Evolutionary conservation across 805 yeast genomes (phyloP).

Genomic region (Kregervanrija delftensis): DNA sequence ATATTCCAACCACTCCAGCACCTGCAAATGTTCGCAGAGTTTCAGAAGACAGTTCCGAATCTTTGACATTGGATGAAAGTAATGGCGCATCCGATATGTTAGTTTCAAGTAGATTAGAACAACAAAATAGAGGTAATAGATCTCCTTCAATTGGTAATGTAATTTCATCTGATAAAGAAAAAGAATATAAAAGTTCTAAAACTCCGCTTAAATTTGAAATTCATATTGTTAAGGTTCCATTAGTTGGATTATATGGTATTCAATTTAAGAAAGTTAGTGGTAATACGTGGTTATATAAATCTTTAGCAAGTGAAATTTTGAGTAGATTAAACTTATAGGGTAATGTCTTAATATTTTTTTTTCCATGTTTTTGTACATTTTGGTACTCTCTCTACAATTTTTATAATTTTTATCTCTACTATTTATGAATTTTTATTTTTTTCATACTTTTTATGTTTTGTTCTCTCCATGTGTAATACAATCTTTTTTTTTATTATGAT

Average conservation of each 20-base stretch:
- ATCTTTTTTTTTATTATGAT: no score
- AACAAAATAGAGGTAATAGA: slow-evolving; percentile 24
- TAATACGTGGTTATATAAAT: slow-evolving; percentile 92
- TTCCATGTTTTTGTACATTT: no score
- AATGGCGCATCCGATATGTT: slow-evolving; percentile 53
- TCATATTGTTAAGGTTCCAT: slow-evolving; percentile 85
- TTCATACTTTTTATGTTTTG: no score
- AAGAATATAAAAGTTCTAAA: slow-evolving; percentile 18
- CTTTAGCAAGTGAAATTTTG: slow-evolving; percentile 79
- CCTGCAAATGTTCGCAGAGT: slow-evolving; percentile 30
- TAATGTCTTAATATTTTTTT: no score
- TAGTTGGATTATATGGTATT: slow-evolving; percentile 85
- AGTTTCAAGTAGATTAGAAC: slow-evolving; percentile 52
- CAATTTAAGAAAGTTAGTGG: slow-evolving; percentile 92
- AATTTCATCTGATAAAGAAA: neutral
- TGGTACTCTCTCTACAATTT: no score
- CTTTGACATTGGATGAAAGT: slow-evolving; percentile 48
- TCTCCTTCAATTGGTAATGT: slow-evolving; percentile 2
- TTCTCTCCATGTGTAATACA: no score
- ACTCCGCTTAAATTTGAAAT: slow-evolving; percentile 84
- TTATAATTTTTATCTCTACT: no score
- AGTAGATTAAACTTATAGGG: slow-evolving; percentile 54
- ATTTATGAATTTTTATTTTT: no score
- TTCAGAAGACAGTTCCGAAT: slow-evolving; percentile 50
- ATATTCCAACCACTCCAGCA: slow-evolving; percentile 32